These are phyloP conservation scores for Aspergillus ellipticus DNA, from an alignment of 495 filamentous ascomycete species.

Conservation along the genomic window DNA sequence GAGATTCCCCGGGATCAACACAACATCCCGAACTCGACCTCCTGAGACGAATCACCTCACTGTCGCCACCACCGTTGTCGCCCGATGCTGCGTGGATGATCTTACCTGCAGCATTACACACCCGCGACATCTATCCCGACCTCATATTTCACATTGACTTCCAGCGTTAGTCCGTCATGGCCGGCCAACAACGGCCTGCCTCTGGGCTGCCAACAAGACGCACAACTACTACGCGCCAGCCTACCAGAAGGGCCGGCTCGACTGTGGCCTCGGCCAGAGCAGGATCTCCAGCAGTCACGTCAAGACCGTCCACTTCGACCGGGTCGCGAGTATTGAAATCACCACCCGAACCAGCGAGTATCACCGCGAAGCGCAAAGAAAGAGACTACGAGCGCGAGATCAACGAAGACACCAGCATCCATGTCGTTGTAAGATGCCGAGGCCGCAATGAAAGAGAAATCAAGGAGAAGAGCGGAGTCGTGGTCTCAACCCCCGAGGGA, in stretches of 20 bases:
- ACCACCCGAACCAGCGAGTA: conserved; percentile 37
- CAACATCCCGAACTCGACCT: conserved; percentile 14
- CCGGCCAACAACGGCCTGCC: conserved; percentile 51
- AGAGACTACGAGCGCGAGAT: conserved; percentile 72
- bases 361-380: conserved; percentile 71
- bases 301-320: conserved; percentile 48
- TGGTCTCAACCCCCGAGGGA: conserved; percentile 73
- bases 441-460: conserved; percentile 91
- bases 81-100: background rate
- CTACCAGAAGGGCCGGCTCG: conserved; percentile 36
- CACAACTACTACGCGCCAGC: conserved; percentile 55
- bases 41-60: background rate
- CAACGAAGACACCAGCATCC: conserved; percentile 88
- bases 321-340: conserved; percentile 35
- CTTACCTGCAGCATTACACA: background rate
- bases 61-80: background rate
- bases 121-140: background rate
- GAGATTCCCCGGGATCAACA: conserved; percentile 21
- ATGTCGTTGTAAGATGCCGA: conserved; percentile 91
- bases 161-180: conserved; percentile 37
- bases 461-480: conserved; percentile 86
- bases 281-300: conserved; percentile 61
- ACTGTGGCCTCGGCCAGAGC: conserved; percentile 36
- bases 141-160: background rate
- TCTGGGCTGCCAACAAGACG: conserved; percentile 50